A percentile compares a stretch with the other conserved stretches of the same genome.
These are phyloP conservation scores for Rickenella mellea DNA, from an alignment of 768 basidiomycete species.

Conservation along the genomic window DNA sequence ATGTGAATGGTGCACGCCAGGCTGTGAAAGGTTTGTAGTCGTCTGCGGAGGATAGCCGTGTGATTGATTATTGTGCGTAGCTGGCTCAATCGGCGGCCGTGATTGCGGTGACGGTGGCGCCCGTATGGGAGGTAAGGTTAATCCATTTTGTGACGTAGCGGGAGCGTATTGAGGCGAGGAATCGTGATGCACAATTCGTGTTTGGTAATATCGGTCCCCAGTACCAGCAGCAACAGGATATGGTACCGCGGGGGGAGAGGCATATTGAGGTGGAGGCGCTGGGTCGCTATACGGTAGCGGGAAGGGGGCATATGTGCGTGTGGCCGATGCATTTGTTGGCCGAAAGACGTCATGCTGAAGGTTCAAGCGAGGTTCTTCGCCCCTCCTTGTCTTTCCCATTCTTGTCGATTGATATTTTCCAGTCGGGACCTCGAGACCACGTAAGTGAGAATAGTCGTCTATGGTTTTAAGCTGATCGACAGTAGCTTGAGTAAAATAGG, in stretches of 20 bases:
- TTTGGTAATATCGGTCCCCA: constrained; percentile 4
- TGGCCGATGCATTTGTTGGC: constrained; percentile 15
- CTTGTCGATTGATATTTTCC: constrained; percentile 64
- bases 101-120: constrained; percentile 10
- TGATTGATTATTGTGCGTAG: constrained; percentile 16
- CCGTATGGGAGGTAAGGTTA: constrained; percentile 16
- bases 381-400: constrained; percentile 38
- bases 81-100: constrained; percentile 12
- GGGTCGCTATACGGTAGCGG: constrained; percentile 19
- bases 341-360: constrained; percentile 25
- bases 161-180: neutral
- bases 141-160: constrained; percentile 14
- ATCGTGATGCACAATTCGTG: neutral
- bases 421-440: constrained; percentile 54
- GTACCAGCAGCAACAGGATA: constrained; percentile 11
- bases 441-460: constrained; percentile 52
- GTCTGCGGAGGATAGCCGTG: constrained; percentile 16
- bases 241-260: constrained; percentile 16
- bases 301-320: constrained; percentile 34
- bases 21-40: no score
- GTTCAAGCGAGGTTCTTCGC: constrained; percentile 33
- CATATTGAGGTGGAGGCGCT: constrained; percentile 12
- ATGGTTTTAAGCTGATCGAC: constrained; percentile 64
- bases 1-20: no score
- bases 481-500: constrained; percentile 73